Conservation (phyloP, 2,329 filamentous ascomycete species). For the Sordariomycetes sp. region DNA sequence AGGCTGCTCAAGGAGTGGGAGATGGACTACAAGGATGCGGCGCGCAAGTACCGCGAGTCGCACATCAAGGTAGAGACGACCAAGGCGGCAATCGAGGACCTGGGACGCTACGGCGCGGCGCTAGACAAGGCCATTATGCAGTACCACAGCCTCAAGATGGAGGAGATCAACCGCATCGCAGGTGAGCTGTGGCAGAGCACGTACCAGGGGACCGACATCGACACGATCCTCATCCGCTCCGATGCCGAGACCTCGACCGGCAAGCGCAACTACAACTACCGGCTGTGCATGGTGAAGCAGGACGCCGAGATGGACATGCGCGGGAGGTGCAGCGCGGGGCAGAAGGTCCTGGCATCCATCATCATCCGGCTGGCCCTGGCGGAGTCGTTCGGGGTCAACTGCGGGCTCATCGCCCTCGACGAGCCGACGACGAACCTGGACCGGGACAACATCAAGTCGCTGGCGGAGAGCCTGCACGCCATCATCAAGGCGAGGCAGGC, state of each 20-base stretch:
- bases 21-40: slow-evolving; percentile 76
- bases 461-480: slow-evolving; percentile 73
- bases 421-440: slow-evolving; percentile 97
- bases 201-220: slow-evolving; percentile 94
- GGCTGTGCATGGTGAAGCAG: slow-evolving; percentile 94
- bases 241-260: slow-evolving; percentile 67
- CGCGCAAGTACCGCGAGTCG: slow-evolving; percentile 69
- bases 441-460: slow-evolving; percentile 81
- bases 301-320: slow-evolving; percentile 99
- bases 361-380: slow-evolving; percentile 94
- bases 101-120: slow-evolving; percentile 70
- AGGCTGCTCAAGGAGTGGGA: slow-evolving; percentile 71
- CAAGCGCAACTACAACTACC: slow-evolving; percentile 89
- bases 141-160: slow-evolving; percentile 94
- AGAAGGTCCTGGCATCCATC: slow-evolving; percentile 93
- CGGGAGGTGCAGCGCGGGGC: slow-evolving; percentile 88
- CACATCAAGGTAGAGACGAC: slow-evolving; percentile 88
- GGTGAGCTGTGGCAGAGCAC: slow-evolving; percentile 96
- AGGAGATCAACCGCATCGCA: slow-evolving; percentile 90
- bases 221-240: slow-evolving; percentile 89
- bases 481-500: slow-evolving; percentile 77
- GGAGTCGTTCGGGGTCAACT: slow-evolving; percentile 93
- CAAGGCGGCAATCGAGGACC: slow-evolving; percentile 83
- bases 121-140: slow-evolving; percentile 96
- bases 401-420: slow-evolving; percentile 90